These are phyloP conservation scores for Aspergillus uvarum DNA, from an alignment of 2,329 filamentous ascomycete genomes.

Conservation along the genomic window DNA sequence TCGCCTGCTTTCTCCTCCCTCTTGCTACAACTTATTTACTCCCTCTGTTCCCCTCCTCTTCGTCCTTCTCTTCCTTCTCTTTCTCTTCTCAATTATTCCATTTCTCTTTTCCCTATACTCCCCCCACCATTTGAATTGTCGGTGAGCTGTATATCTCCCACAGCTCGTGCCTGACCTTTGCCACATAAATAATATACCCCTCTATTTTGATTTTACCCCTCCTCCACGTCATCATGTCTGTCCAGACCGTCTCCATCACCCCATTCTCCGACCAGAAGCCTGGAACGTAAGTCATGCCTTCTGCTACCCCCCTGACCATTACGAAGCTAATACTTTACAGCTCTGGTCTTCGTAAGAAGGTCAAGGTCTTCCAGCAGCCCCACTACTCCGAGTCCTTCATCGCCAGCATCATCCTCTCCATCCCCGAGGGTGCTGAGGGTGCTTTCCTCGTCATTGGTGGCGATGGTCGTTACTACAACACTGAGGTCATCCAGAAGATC, in stretches of 20 bases:
- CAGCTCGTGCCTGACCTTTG: background rate
- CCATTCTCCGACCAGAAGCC: slow-evolving; percentile 97
- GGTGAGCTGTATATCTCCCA: background rate
- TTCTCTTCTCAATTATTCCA: slow-evolving; percentile 6
- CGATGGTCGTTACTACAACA: slow-evolving; percentile 96
- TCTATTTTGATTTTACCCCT: slow-evolving; percentile 1
- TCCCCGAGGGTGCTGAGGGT: slow-evolving; percentile 87
- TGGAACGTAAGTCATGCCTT: slow-evolving; percentile 75
- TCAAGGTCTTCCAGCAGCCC: slow-evolving; percentile 91
- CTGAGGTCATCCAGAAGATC: slow-evolving; percentile 93
- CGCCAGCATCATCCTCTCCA: slow-evolving; percentile 89
- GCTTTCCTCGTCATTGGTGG: slow-evolving; percentile 94
- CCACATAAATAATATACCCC: background rate
- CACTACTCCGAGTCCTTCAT: slow-evolving; percentile 98
- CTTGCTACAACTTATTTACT: slow-evolving; percentile 4
- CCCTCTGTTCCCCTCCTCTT: slow-evolving; percentile 14
- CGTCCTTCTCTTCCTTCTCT: slow-evolving; percentile 12
- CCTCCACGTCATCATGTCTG: slow-evolving; percentile 57
- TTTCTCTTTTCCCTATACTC: slow-evolving; percentile 8
- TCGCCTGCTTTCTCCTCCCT: background rate
- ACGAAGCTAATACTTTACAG: slow-evolving; percentile 49
- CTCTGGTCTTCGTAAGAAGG: slow-evolving; percentile 98
- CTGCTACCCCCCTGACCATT: slow-evolving; percentile 16
- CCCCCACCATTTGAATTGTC: slow-evolving; percentile 2
- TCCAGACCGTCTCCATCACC: slow-evolving; percentile 77